phyloP scores from a whole-genome alignment of 805 yeast genomes.

The Babjeviella inositovora region DNA sequence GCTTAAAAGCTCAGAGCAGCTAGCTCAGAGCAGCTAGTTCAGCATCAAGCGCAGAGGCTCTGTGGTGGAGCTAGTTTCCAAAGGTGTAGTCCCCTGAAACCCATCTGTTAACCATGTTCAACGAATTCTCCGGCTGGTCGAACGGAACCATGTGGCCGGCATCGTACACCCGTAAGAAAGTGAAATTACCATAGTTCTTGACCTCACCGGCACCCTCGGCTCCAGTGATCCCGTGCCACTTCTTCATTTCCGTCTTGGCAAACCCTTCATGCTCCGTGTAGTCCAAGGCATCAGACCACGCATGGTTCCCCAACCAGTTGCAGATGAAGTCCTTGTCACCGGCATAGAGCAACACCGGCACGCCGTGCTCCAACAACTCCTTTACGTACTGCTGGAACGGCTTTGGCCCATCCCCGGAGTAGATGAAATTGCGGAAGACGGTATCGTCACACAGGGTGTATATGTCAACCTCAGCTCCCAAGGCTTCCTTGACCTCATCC shows the following conservation, averaged over 20 bases:
- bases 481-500: conserved; percentile 31
- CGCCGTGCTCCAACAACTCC: conserved; percentile 42
- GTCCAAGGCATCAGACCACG: conserved; percentile 56
- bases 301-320: conserved; percentile 84
- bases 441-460: conserved; percentile 35
- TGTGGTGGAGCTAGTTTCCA: no score
- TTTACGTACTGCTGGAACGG: conserved; percentile 43
- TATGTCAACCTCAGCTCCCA: conserved; percentile 37
- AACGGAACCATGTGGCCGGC: conserved; percentile 93
- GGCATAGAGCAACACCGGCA: conserved; percentile 83
- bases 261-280: conserved; percentile 46
- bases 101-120: conserved; percentile 67
- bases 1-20: no score
- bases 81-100: conserved; percentile 33
- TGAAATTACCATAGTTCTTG: conserved; percentile 53
- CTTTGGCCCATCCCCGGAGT: conserved; percentile 50
- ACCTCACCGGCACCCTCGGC: conserved; percentile 44
- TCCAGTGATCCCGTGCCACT: conserved; percentile 20
- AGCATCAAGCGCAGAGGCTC: no score
- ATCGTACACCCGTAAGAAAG: conserved; percentile 61
- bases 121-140: conserved; percentile 66
- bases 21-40: no score
- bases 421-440: conserved; percentile 29
- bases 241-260: conserved; percentile 17
- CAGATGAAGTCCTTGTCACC: conserved; percentile 90